Percentiles rank a stretch among this genome's conserved stretches.
phyloP scores from a whole-genome alignment of 2,329 filamentous ascomycete genomes.

The Claviceps paspali region DNA sequence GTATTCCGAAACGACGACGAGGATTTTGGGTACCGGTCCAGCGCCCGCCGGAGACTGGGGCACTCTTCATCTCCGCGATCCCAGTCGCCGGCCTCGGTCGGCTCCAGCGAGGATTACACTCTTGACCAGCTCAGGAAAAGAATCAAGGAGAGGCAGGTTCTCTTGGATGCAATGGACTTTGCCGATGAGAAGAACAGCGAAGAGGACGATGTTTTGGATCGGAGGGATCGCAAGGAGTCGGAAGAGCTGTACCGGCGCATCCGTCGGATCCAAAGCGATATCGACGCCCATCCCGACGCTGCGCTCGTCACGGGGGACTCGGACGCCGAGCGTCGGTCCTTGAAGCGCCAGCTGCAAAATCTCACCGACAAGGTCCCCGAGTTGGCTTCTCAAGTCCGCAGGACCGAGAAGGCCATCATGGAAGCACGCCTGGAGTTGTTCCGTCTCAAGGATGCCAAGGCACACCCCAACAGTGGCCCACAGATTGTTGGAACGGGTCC shows the following conservation, averaged over 20 bases:
- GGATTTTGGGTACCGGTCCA: slow-evolving; percentile 81
- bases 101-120: slow-evolving; percentile 65
- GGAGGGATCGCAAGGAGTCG: slow-evolving; percentile 77
- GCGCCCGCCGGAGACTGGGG: slow-evolving; percentile 73
- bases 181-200: slow-evolving; percentile 80
- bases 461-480: slow-evolving; percentile 65
- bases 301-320: slow-evolving; percentile 60
- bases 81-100: slow-evolving; percentile 51
- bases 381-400: slow-evolving; percentile 79
- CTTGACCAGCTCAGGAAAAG: slow-evolving; percentile 84
- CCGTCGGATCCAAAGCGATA: slow-evolving; percentile 82
- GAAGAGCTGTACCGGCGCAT: slow-evolving; percentile 91
- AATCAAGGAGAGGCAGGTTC: slow-evolving; percentile 83
- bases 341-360: slow-evolving; percentile 80
- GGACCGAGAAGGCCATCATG: slow-evolving; percentile 81
- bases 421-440: slow-evolving; percentile 88
- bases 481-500: slow-evolving; percentile 85
- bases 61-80: slow-evolving; percentile 70
- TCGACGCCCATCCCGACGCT: slow-evolving; percentile 72
- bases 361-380: slow-evolving; percentile 83
- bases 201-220: slow-evolving; percentile 82
- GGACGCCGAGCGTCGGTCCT: slow-evolving; percentile 68
- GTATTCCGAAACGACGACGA: slow-evolving; percentile 96
- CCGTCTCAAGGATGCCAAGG: slow-evolving; percentile 83
- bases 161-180: slow-evolving; percentile 93